phyloP scores from a whole-genome alignment of 2,329 filamentous ascomycete genomes.

The Calonectria crousiana region DNA sequence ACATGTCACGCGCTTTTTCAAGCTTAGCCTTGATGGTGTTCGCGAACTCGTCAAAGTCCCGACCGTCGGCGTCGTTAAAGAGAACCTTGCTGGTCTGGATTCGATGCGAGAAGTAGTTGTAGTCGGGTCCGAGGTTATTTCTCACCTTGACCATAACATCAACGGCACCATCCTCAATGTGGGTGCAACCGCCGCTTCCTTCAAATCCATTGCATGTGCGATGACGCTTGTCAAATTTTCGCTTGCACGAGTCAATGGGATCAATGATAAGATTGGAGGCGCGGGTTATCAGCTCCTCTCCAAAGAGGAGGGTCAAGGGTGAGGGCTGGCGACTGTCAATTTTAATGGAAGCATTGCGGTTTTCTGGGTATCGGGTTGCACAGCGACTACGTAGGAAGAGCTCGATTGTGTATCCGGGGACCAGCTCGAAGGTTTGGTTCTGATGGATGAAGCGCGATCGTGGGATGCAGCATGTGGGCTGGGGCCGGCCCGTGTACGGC shows the following conservation, averaged over 20 bases:
- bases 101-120: conserved; percentile 57
- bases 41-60: conserved; percentile 60
- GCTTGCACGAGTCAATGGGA: conserved; percentile 55
- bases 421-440: conserved; percentile 41
- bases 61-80: conserved; percentile 57
- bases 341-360: conserved; percentile 52
- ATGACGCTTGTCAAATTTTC: conserved; percentile 56
- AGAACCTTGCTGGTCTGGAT: conserved; percentile 58
- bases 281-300: conserved; percentile 62
- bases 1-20: conserved; percentile 51
- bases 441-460: conserved; percentile 58
- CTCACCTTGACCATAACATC: conserved; percentile 59
- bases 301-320: conserved; percentile 59
- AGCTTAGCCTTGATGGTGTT: conserved; percentile 54
- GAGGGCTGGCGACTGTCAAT: conserved; percentile 62
- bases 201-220: conserved; percentile 51
- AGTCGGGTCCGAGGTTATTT: conserved; percentile 64
- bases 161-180: conserved; percentile 58
- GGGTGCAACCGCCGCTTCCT: conserved; percentile 53
- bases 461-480: conserved; percentile 59
- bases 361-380: conserved; percentile 50
- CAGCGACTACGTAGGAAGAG: conserved; percentile 59
- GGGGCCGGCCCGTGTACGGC: conserved; percentile 57
- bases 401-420: conserved; percentile 63
- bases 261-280: conserved; percentile 57